Base-by-base conservation (phyloP, 345 rosid genomes). In the Eutrema yunnanense region DNA sequence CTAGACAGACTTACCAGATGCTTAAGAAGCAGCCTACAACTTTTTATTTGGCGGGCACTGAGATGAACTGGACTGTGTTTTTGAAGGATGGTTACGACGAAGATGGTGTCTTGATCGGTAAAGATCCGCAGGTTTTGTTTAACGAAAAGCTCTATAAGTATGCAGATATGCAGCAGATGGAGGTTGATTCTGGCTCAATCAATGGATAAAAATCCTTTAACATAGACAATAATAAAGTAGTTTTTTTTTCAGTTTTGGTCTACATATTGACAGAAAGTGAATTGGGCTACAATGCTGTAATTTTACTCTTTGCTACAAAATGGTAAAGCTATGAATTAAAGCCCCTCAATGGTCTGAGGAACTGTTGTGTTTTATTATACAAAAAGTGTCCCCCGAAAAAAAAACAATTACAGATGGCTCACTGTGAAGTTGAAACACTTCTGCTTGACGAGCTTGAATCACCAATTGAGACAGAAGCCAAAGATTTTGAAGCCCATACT, bases 1-100 rank as follows among this genome's bases (percentile, higher is more conserved):
- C 98, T 16, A 88, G 79, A 81, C 91, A 86, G 43, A 88, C 97
- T 10, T 89, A 91, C 66, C 87, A 84, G 78, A 88, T 92, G 96
- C 86, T 89, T 19, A 80, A 82, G 89, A 85, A 80, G 78, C 97
- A 94, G 76, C 84, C 92, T 2, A 58, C 46, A n/a, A 73, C 88
- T 6, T 94, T 91, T 64, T 89, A 94, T 73, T 86, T 94, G 80
- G 98, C 97, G 0, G 96, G 98, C 27, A 89, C 96, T 1, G 96
- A 91, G 89, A 94, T 94, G 97, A 91, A 94, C 59, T 91, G 97
- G 97, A 86, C 77, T 0, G 96, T 87, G 72, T 89, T 91, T 57
- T 67, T 88, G 81, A 92, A 81, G 40, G 89, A 92, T 73, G 85
- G 72, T 57, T 92, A 86, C 32, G 83, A 84, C 46, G 86, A 79